Evolutionary conservation across 31 red algal genomes (phyloP).

Genomic region (Asparagopsis taxiformis): DNA sequence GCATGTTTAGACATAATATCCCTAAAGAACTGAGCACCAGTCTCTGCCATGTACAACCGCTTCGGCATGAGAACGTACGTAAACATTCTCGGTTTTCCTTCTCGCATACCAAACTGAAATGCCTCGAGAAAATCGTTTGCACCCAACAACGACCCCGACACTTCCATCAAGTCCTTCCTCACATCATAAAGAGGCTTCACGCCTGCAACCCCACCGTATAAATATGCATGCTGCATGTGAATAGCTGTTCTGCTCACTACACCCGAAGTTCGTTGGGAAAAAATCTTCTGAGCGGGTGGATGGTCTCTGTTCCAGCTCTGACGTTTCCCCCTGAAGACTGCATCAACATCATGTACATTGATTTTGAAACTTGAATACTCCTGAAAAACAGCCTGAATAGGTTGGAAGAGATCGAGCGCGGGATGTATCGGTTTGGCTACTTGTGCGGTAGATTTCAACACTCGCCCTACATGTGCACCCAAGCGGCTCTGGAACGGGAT

Average conservation of each 20-base stretch:
- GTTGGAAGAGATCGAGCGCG: slow-evolving; percentile 34
- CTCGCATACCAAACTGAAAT: slow-evolving; percentile 29
- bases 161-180: slow-evolving; percentile 42
- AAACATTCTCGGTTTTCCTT: slow-evolving; percentile 59
- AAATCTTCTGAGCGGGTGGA: slow-evolving; percentile 60
- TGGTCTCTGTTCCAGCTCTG: slow-evolving; percentile 56
- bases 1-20: slow-evolving; percentile 77
- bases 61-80: slow-evolving; percentile 62
- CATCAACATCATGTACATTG: slow-evolving; percentile 29
- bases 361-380: slow-evolving; percentile 69
- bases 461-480: neutral
- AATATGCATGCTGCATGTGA: slow-evolving; percentile 44
- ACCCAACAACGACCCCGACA: slow-evolving; percentile 25
- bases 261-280: slow-evolving; percentile 23
- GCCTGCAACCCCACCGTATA: slow-evolving; percentile 47
- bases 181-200: slow-evolving; percentile 23
- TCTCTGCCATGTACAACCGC: slow-evolving; percentile 64
- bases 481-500: slow-evolving; percentile 15
- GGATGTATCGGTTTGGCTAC: slow-evolving; percentile 23
- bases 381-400: slow-evolving; percentile 30
- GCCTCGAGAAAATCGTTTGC: slow-evolving; percentile 43
- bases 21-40: slow-evolving; percentile 64
- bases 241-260: slow-evolving; percentile 19
- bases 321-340: slow-evolving; percentile 39
- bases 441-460: slow-evolving; percentile 7